Conservation (phyloP, 2,329 filamentous ascomycete species). For the Aspergillaceae sp. region DNA sequence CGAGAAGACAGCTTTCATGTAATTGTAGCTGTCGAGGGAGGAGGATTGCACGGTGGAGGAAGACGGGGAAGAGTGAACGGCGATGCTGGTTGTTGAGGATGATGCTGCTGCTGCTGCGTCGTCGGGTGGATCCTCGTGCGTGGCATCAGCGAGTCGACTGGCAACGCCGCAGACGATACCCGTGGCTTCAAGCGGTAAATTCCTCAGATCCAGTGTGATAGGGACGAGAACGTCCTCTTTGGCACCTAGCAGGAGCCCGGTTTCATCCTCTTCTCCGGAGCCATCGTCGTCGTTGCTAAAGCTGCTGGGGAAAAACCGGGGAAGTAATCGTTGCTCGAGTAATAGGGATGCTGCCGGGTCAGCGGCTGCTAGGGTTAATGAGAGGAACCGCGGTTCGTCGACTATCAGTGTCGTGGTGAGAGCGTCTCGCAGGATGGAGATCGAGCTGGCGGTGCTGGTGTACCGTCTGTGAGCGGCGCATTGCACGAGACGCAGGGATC, state of each 20-base stretch:
- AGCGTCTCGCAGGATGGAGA: conserved; percentile 31
- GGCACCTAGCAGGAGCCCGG: conserved; percentile 66
- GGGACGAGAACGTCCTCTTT: conserved; percentile 64
- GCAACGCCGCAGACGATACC: conserved; percentile 94
- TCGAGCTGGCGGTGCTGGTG: conserved; percentile 29
- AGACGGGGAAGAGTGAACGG: conserved; percentile 5
- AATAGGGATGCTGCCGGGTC: conserved; percentile 40
- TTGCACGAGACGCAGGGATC: conserved; percentile 63
- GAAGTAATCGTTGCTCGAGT: conserved; percentile 43
- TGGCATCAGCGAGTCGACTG: conserved; percentile 67
- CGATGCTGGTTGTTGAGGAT: conserved; percentile 8
- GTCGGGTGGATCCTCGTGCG: conserved; percentile 39
- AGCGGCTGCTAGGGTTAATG: conserved; percentile 37
- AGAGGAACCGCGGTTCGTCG: conserved; percentile 41
- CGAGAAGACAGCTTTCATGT: conserved; percentile 6
- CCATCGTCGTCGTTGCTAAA: conserved; percentile 46
- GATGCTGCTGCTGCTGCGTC: conserved; percentile 9
- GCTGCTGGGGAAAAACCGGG: conserved; percentile 45
- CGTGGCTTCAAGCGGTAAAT: conserved; percentile 75
- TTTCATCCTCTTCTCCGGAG: conserved; percentile 35
- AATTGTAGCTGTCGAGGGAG: conserved; percentile 9
- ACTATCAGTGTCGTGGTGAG: conserved; percentile 30
- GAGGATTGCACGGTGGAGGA: conserved; percentile 10
- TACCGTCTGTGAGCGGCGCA: conserved; percentile 60
- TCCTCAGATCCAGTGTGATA: conserved; percentile 77